phyloP scores from a whole-genome alignment of 2,329 filamentous ascomycete genomes.

The Calycina marina region DNA sequence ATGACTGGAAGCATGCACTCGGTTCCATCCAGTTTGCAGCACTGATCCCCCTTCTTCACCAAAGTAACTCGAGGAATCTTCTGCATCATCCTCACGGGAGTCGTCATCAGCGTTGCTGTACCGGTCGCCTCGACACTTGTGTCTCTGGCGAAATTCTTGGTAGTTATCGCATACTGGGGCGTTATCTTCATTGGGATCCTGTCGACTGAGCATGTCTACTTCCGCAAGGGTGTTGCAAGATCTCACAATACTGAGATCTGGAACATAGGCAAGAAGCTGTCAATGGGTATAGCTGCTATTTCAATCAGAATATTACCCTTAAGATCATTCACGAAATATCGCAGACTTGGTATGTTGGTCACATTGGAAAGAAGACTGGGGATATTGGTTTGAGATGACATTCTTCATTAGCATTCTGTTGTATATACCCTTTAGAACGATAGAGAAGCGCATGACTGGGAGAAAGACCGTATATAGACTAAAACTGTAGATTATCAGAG shows the following conservation, averaged over 20 bases:
- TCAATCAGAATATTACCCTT: constrained; percentile 36
- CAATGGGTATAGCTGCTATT: constrained; percentile 41
- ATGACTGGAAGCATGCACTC: constrained; percentile 45
- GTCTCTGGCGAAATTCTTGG: constrained; percentile 49
- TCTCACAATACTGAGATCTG: constrained; percentile 45
- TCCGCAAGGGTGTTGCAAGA: constrained; percentile 33
- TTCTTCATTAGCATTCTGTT: constrained; percentile 21
- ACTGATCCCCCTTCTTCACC: constrained; percentile 39
- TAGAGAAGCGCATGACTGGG: background rate
- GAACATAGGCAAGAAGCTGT: constrained; percentile 38
- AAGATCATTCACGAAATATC: constrained; percentile 53
- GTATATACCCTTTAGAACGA: background rate
- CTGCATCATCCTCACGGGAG: constrained; percentile 41
- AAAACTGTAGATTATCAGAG: no score
- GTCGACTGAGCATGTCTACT: constrained; percentile 50
- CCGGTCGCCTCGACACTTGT: no score
- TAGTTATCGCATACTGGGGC: constrained; percentile 53
- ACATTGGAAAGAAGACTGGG: constrained; percentile 46
- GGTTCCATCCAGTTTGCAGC: constrained; percentile 52
- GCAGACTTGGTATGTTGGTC: constrained; percentile 51
- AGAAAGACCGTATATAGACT: no score
- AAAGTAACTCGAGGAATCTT: constrained; percentile 39
- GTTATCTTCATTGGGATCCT: constrained; percentile 53
- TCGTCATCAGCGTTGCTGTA: constrained; percentile 41
- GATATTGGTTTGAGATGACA: constrained; percentile 53